Base-by-base conservation (phyloP, 371 early-diverging fungal genomes). In the Conidiobolus incongruus region DNA sequence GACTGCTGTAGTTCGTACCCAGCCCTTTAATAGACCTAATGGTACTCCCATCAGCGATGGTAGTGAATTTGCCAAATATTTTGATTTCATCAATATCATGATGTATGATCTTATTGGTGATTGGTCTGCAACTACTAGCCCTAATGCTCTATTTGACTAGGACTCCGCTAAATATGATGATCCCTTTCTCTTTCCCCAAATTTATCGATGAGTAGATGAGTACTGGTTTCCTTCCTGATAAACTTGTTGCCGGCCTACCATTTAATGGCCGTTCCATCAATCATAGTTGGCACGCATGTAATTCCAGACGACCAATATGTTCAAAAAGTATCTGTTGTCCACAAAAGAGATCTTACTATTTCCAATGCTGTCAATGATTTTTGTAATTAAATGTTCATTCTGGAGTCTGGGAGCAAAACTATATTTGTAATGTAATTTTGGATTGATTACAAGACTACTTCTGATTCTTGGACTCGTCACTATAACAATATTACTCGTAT, bases 1-100 rank as follows among this genome's bases (percentile, higher is more conserved):
- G 31, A 75, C 80, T 2, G 53, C 81, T 54, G 83, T 81, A 1
- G 75, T 75, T 0, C 66, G 72, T 21, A 72, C 72, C 16, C 58
- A 66, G 26, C 73, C 77, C 0, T 76, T 79, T 52, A 61, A 64
- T 12, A 63, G 59, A 6, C 47, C 61, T 1, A 53, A 66, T 26
- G 70, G 67, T 2, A 35, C 15, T 6, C 63, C 67, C 12, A 58
- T 75, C 57, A 59, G 45, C 16, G 71, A 79, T 38, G 62, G 76
- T 1, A 53, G 68, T 16, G 62, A 51, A 21, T 72, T 67, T 49
- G 60, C 65, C 38, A 57, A 63, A 40, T 60, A 52, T 19, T 59
- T 76, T 13, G 66, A 70, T 48, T 66, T 58, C 30, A 62, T 76
- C 26, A 63, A 69, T 24, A 55, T 80, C 20, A 65, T 75, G 72